phyloP scores from a whole-genome alignment of 306 rosid species.

The Prinsepia uniflora region DNA sequence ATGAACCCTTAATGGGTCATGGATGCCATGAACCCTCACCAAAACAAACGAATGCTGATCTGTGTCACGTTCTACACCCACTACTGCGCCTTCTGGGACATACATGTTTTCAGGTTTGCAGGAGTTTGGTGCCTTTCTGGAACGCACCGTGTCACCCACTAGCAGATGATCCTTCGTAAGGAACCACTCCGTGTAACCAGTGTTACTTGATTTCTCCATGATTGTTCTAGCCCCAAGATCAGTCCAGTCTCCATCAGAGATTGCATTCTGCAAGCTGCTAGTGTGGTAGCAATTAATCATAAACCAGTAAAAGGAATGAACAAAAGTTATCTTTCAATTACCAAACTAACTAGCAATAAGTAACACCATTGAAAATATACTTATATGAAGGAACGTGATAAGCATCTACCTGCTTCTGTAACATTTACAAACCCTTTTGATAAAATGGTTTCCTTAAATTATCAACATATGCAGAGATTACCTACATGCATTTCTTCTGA shows the following conservation, averaged over 20 bases:
- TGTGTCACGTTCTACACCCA: conserved; percentile 56
- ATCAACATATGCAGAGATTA: not conserved
- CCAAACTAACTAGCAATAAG: not conserved
- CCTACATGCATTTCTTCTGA: not conserved
- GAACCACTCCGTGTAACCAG: conserved; percentile 63
- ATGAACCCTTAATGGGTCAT: conserved; percentile 72
- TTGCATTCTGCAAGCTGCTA: conserved; percentile 59
- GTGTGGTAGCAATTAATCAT: conserved; percentile 23
- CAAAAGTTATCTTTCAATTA: not conserved
- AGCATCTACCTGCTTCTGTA: conserved; percentile 5
- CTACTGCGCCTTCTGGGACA: conserved; percentile 77
- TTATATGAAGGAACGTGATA: not conserved
- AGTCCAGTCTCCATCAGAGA: conserved; percentile 59
- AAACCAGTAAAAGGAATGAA: conserved; percentile 5
- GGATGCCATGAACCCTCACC: conserved; percentile 75
- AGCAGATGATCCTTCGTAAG: conserved; percentile 76
- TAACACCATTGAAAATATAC: not conserved
- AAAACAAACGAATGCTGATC: conserved; percentile 54
- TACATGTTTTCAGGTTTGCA: conserved; percentile 66
- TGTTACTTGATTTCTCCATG: conserved; percentile 45
- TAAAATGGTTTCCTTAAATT: not conserved
- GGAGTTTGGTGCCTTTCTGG: conserved; percentile 68
- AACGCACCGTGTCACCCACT: conserved; percentile 80
- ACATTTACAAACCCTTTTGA: not conserved
- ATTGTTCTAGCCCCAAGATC: conserved; percentile 43